Evolutionary conservation across 2,329 filamentous ascomycete genomes (phyloP), one percentile per base, ranked within the genome.

Genomic region (Biscogniauxia marginata): DNA sequence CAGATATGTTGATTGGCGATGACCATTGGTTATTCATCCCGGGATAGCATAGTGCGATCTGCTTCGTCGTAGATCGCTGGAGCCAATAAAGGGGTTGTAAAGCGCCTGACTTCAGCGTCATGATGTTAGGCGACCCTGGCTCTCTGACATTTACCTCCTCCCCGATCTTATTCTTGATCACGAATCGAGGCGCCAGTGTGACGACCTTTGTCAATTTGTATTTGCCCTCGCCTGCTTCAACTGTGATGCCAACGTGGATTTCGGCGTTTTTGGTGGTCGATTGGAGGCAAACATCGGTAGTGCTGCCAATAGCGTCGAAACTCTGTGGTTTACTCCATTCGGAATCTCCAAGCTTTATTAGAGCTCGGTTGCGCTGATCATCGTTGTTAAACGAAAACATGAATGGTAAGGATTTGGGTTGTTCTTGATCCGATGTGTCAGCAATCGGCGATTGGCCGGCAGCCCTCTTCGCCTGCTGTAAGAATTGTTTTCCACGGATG

Each of bases 151-250:
- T 86, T 58, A 99, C 84, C 55, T 95, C 90, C 70, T 99, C 93
- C 23, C 84, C 87, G 53, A 97, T 81, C 73, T 92, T 93, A 77
- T 97, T 99, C 73, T 96, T 93, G 62, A 99, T 79, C 53, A 99
- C 88, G 68, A 96, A 99, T 21, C 95, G 85, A 22, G 96, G 95
- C 0, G 95, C 87, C 44, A 99, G 84, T 0, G 93, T 97, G 22
- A 99, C 90, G 11, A 97, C 89, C 76, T 96, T 98, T 18, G 91
- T 96, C 79, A 99, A 80, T 73, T 96, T 98, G 78, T 98, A 99
- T 74, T 99, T 99, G 67, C 95, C 95, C 67, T 96, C 89, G 9
- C 95, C 95, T 56, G 96, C 89, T 56, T 90, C 86, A 24, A 99
- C 88, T 1, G 88, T 93, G 49, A 99, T 86, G 48, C 95, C 95